Percentiles rank a stretch among this genome's conserved stretches.
Conservation (phyloP, 2,329 filamentous ascomycete species). For the Plectosphaerella sp. region DNA sequence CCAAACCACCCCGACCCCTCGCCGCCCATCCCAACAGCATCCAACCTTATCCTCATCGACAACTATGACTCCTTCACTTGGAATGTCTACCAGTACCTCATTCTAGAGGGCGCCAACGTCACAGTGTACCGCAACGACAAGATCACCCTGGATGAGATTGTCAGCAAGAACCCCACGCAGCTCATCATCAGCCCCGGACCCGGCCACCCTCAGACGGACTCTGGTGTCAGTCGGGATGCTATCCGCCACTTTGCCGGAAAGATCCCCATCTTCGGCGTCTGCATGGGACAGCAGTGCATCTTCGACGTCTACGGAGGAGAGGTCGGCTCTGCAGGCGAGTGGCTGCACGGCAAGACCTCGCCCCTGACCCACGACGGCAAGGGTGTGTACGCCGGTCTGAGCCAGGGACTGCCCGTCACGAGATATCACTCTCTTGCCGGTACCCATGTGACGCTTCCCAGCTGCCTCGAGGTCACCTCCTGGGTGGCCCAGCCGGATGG, state of each 20-base stretch:
- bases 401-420: conserved; percentile 80
- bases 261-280: conserved; percentile 94
- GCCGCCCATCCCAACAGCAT: conserved; percentile 69
- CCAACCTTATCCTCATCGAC: conserved; percentile 92
- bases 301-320: conserved; percentile 89
- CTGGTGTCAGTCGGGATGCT: conserved; percentile 87
- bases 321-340: conserved; percentile 90
- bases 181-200: conserved; percentile 93
- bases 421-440: conserved; percentile 95
- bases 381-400: conserved; percentile 82
- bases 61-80: conserved; percentile 99
- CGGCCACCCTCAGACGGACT: conserved; percentile 86
- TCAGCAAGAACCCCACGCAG: conserved; percentile 82
- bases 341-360: conserved; percentile 95
- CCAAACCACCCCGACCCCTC: conserved; percentile 77
- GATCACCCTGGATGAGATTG: conserved; percentile 77
- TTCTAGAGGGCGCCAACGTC: conserved; percentile 89
- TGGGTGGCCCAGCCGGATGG: conserved; percentile 78
- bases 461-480: conserved; percentile 83
- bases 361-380: conserved; percentile 82
- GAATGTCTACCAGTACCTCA: conserved; percentile 98
- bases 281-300: conserved; percentile 99
- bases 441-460: conserved; percentile 80
- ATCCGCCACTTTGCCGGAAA: conserved; percentile 91
- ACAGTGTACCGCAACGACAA: conserved; percentile 91